Evolutionary conservation across 23 red algal genomes (phyloP), one percentile per base, ranked within the genome.

Genomic region (Gracilariopsis chorda): DNA sequence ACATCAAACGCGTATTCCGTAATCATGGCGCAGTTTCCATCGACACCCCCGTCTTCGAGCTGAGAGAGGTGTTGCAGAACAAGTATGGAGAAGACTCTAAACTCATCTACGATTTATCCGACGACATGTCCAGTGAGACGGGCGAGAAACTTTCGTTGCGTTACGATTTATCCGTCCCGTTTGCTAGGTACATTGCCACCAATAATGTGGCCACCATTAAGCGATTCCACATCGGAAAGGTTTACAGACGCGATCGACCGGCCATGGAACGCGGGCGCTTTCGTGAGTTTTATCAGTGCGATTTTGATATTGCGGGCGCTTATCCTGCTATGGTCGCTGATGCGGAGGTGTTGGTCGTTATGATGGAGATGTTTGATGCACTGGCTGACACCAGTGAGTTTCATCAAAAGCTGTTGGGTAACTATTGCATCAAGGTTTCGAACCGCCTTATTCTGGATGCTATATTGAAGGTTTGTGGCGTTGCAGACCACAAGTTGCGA

Each of bases 11-110:
- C 7, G 80, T 99, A 37, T 99, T 99, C 48, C 86, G 89, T 27
- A 78, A 84, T 61, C 97, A 99, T 78, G 97, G 97, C 64, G 97
- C 97, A 27, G 97, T 99, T 24, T 82, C 97, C 34, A 99, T 99
- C 59, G 97, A 99, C 75, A 99, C 97, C 20, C 97, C 97, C 16
- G 97, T 99, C 53, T 99, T 99, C 53, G 97, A 99, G 44, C 65
- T 95, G 53, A 89, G 93, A 23, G 97, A 99, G 58, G 93, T 93
- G 58, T 44, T 99, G 21, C 84, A 94, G 46, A 93, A 94, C 77
- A 91, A 99, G 80, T 99, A 99, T 56, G 97, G 97, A 25, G 97
- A 99, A 82, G 97, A 99, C 67, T 95, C 92, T 12, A 99, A 99
- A 79, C 90, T 99, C 51, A 99, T 99, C 84, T 99, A 99, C 77